phyloP scores from a whole-genome alignment of 2,329 filamentous ascomycete species.

The Colletotrichum karsti region DNA sequence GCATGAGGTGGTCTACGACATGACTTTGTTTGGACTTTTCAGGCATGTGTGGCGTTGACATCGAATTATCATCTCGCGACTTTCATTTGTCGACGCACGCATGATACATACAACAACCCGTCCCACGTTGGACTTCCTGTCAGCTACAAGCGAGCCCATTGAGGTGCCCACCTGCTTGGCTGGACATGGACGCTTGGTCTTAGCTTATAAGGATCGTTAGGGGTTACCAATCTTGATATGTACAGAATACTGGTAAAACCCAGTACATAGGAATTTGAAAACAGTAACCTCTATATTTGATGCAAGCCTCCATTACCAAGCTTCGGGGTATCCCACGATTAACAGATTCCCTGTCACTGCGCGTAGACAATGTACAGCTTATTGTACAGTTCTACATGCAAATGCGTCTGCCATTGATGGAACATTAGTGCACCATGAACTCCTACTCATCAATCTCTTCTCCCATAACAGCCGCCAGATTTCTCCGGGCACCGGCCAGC shows the following conservation, averaged over 20 bases:
- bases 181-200: neutral
- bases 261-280: slow-evolving; percentile 28
- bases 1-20: slow-evolving; percentile 57
- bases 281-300: neutral
- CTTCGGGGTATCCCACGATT: slow-evolving; percentile 35
- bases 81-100: neutral
- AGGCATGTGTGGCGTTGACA: neutral
- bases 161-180: neutral
- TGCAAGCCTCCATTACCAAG: neutral
- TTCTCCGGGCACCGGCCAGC: slow-evolving; percentile 73
- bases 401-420: too few relatives aligned
- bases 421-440: neutral
- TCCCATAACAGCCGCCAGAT: slow-evolving; percentile 82
- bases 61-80: neutral
- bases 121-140: neutral
- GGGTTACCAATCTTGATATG: slow-evolving; percentile 6
- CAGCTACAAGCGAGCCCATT: neutral
- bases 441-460: slow-evolving; percentile 50
- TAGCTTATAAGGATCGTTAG: neutral
- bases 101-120: neutral
- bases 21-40: neutral
- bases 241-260: slow-evolving; percentile 20
- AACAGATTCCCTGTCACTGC: too few relatives aligned
- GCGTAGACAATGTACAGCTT: too few relatives aligned
- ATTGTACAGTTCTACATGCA: too few relatives aligned